Evolutionary conservation across 768 basidiomycete genomes (phyloP), one percentile per base, ranked within the genome.

Genomic region (Auriscalpium vulgare): DNA sequence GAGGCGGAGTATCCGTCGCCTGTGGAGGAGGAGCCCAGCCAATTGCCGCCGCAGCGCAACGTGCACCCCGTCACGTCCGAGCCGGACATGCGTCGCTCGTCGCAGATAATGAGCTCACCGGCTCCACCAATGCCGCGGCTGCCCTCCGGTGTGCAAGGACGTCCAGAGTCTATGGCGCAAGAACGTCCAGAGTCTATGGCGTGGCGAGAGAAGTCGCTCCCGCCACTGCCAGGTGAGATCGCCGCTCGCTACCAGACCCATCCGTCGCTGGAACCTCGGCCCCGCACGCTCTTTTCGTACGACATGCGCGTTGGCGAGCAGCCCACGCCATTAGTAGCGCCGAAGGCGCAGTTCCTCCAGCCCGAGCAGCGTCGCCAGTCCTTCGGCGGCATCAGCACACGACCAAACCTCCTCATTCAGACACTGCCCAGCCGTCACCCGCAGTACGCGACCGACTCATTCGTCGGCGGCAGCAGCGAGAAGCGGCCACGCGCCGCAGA

Each of bases 201-300:
- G 54, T 71, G 74, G 16, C 74, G 85, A 50, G 88, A 91, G 58
- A 92, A 92, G 63, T 85, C 82, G 6, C 70, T 92, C 4, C 90
- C 90, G 5, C 89, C 90, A 10, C 76, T 92, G 44, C 90, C 86
- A 2, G 78, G 75, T 14, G 79, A 80, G 21, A 47, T 55, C 10
- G 60, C 61, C 9, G 58, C 63, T n/a, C 67, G 68, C 45, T 63
- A 67, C 55, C 62, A 68, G 17, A 64, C 62, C 2, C 59, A 62
- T 36, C 50, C 58, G 10, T 53, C 62, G 54, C 54, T 64, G 5
- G 84, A 85, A 44, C 59, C 64, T 7, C 78, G 85, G 37, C 85
- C 87, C 8, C 82, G 79, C 54, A 89, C 87, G 2, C 72, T 87
- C 54, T 85, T 82, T 58, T 75, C 80, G 0, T 80, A 79, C 59